These are phyloP conservation scores for Diutina pseudorugosa DNA, from an alignment of 1,139 yeast species.

Conservation along the genomic window DNA sequence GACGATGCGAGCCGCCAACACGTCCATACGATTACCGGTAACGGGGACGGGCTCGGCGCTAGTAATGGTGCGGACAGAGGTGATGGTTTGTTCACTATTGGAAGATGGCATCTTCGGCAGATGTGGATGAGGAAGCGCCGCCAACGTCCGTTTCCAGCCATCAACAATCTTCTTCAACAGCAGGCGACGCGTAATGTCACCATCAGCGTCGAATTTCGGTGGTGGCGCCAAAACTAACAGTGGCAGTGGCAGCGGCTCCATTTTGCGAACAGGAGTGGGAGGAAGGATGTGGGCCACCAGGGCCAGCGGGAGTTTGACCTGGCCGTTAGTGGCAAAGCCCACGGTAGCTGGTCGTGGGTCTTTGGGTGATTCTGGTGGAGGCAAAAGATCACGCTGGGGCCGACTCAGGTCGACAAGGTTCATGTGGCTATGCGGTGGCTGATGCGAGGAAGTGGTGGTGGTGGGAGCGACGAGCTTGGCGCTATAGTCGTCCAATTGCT, in stretches of 20 bases:
- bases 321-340: slow-evolving; percentile 42
- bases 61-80: background rate
- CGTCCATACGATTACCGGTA: slow-evolving; percentile 45
- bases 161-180: slow-evolving; percentile 30
- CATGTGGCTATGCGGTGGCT: slow-evolving; percentile 22
- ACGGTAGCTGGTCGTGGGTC: background rate
- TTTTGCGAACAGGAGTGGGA: slow-evolving; percentile 56
- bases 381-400: background rate
- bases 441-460: background rate
- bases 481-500: slow-evolving; percentile 5
- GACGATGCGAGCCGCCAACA: slow-evolving; percentile 66
- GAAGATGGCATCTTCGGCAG: background rate
- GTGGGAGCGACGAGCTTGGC: slow-evolving; percentile 6
- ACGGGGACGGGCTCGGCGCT: slow-evolving; percentile 2
- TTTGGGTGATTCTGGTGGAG: background rate
- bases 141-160: slow-evolving; percentile 16
- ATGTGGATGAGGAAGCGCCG: background rate
- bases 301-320: slow-evolving; percentile 35
- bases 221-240: slow-evolving; percentile 4
- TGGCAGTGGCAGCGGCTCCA: slow-evolving; percentile 22
- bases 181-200: slow-evolving; percentile 19
- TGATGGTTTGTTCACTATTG: background rate
- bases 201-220: slow-evolving; percentile 6
- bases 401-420: slow-evolving; percentile 19
- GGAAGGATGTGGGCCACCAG: slow-evolving; percentile 39